These are phyloP conservation scores for Tilletia horrida DNA, from an alignment of 1,284 basidiomycete species.

Conservation along the genomic window DNA sequence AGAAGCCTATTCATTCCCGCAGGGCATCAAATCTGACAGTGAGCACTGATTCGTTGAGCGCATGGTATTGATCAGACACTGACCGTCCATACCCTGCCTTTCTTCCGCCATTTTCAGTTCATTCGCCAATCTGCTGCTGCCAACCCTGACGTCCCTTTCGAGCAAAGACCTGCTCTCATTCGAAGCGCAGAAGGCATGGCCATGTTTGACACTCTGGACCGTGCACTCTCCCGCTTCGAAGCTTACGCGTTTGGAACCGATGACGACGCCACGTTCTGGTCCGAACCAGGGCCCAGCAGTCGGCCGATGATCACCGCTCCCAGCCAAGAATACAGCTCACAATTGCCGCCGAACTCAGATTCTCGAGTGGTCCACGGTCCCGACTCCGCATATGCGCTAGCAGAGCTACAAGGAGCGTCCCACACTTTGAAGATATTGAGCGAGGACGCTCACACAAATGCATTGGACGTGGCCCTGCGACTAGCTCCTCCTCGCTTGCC, in stretches of 20 bases:
- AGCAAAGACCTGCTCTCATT: conserved; percentile 64
- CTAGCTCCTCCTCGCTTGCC: not conserved
- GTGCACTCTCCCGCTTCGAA: conserved; percentile 17
- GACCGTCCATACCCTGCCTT: too few relatives aligned
- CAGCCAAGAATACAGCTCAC: too few relatives aligned
- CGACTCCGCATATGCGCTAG: not conserved
- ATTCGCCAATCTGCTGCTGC: conserved; percentile 1
- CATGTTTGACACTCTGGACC: conserved; percentile 37
- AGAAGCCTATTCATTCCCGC: not conserved
- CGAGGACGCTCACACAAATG: conserved; percentile 6
- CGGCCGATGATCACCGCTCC: not conserved
- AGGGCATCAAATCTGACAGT: conserved; percentile 1
- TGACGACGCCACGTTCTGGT: not conserved
- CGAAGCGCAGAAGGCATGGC: conserved; percentile 75
- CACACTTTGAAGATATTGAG: not conserved
- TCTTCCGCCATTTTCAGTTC: not conserved
- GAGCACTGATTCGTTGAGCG: not conserved
- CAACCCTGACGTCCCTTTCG: conserved; percentile 38
- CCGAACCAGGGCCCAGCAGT: conserved; percentile 15
- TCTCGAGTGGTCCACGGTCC: too few relatives aligned
- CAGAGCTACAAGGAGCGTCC: conserved; percentile 2
- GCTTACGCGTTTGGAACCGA: not conserved
- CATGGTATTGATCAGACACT: too few relatives aligned
- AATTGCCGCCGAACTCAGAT: not conserved
- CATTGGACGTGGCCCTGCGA: conserved; percentile 1